Evolutionary conservation across 345 rosid species (phyloP).

Genomic region (Gossypium raimondii): DNA sequence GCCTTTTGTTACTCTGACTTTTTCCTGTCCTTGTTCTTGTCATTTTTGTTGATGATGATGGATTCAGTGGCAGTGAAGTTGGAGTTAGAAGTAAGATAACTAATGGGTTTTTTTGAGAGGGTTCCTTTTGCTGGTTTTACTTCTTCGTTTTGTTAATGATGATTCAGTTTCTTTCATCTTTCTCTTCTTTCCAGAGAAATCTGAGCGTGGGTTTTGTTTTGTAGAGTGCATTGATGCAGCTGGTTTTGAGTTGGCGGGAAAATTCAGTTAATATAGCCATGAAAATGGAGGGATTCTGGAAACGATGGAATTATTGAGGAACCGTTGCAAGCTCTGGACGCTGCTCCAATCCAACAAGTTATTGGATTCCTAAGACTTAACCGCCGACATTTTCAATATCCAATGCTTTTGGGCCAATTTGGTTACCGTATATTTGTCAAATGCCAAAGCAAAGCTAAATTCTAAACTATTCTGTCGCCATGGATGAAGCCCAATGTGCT

Average conservation of each 20-base stretch:
- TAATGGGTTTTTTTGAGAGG: not conserved
- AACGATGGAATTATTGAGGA: not conserved
- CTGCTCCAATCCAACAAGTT: not conserved
- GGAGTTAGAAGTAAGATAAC: not conserved
- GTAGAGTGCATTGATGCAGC: not conserved
- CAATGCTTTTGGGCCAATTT: not conserved
- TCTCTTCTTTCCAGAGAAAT: not conserved
- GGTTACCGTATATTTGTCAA: no score
- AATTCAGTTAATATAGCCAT: not conserved
- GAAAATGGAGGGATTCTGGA: not conserved
- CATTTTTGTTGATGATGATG: not conserved
- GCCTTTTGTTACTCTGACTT: not conserved
- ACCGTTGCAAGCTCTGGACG: not conserved
- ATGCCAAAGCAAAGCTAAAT: not conserved
- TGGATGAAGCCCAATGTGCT: not conserved
- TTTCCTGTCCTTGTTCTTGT: not conserved
- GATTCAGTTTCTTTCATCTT: not conserved
- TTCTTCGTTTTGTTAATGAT: not conserved
- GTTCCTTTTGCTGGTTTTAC: not conserved
- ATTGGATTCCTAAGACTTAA: not conserved
- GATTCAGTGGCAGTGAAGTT: not conserved
- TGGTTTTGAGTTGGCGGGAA: slow-evolving; percentile 4
- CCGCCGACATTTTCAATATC: not conserved
- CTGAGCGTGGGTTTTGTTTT: not conserved
- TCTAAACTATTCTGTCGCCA: not conserved